Conservation (phyloP, 2,329 filamentous ascomycete species). For the Pseudocercospora musae region DNA sequence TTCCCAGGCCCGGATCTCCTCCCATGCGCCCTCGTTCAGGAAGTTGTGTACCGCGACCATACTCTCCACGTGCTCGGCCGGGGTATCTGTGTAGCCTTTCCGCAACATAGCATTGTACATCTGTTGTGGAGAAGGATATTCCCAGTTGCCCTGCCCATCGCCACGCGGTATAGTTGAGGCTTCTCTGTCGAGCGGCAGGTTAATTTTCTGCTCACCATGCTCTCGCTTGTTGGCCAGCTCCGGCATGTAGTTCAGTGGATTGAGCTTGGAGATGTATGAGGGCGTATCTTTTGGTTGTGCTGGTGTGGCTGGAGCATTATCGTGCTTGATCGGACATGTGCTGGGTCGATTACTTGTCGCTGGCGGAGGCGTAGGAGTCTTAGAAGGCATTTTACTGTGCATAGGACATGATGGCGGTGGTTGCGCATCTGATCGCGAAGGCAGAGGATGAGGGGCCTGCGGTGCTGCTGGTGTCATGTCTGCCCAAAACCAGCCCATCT, state of each 20-base stretch:
- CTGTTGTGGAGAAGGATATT: slow-evolving; percentile 96
- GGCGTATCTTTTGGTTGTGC: slow-evolving; percentile 32
- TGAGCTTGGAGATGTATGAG: slow-evolving; percentile 63
- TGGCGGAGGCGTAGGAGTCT: slow-evolving; percentile 27
- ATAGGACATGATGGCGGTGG: slow-evolving; percentile 69
- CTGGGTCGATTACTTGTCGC: slow-evolving; percentile 37
- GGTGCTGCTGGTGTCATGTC: slow-evolving; percentile 45
- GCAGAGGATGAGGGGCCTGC: slow-evolving; percentile 48
- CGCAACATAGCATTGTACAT: slow-evolving; percentile 99
- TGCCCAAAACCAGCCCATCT: slow-evolving; percentile 71
- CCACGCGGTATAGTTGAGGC: slow-evolving; percentile 87
- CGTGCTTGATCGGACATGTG: slow-evolving; percentile 52
- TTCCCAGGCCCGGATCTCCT: slow-evolving; percentile 93
- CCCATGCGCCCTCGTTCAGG: slow-evolving; percentile 95
- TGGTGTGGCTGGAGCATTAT: slow-evolving; percentile 43
- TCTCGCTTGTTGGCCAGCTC: slow-evolving; percentile 71
- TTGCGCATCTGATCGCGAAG: slow-evolving; percentile 44
- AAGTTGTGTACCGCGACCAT: slow-evolving; percentile 99
- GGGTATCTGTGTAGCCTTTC: slow-evolving; percentile 94
- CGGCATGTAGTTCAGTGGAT: slow-evolving; percentile 95
- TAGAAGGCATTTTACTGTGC: slow-evolving; percentile 51
- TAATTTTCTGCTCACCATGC: slow-evolving; percentile 67
- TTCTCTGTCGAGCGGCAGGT: slow-evolving; percentile 77
- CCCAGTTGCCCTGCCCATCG: slow-evolving; percentile 75
- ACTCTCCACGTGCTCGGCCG: slow-evolving; percentile 85